phyloP scores from a whole-genome alignment of 2,329 filamentous ascomycete genomes.

The Colletotrichum lentis region DNA sequence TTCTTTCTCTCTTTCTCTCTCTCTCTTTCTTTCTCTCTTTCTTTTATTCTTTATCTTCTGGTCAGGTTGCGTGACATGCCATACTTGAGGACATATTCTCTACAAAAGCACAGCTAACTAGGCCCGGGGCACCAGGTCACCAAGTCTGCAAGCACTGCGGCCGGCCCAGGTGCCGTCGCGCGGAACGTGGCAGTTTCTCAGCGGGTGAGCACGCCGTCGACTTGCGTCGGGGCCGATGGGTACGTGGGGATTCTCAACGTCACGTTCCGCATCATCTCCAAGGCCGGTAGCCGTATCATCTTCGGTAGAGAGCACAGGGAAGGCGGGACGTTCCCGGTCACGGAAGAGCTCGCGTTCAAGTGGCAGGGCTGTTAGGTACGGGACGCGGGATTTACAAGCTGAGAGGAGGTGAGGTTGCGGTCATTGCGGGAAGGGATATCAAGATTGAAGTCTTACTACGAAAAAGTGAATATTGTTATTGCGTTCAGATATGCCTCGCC shows the following conservation, averaged over 20 bases:
- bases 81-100: background rate
- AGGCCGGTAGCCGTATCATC: slow-evolving; percentile 16
- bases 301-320: slow-evolving; percentile 33
- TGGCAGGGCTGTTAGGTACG: slow-evolving; percentile 25
- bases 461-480: background rate
- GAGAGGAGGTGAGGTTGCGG: background rate
- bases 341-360: slow-evolving; percentile 29
- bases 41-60: too few species aligned
- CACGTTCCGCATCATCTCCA: slow-evolving; percentile 36
- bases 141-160: slow-evolving; percentile 24
- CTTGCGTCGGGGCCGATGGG: slow-evolving; percentile 30
- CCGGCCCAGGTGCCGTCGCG: slow-evolving; percentile 10
- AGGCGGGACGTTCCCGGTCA: slow-evolving; percentile 18
- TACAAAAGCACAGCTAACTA: background rate
- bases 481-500: background rate
- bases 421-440: background rate
- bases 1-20: background rate
- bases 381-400: background rate
- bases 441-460: background rate
- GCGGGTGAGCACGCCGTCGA: slow-evolving; percentile 27
- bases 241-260: slow-evolving; percentile 39
- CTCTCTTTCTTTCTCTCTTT: background rate
- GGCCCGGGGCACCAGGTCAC: slow-evolving; percentile 2
- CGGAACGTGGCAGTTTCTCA: slow-evolving; percentile 34
- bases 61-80: background rate